phyloP scores from a whole-genome alignment of 768 basidiomycete genomes.

The Russula sp. region DNA sequence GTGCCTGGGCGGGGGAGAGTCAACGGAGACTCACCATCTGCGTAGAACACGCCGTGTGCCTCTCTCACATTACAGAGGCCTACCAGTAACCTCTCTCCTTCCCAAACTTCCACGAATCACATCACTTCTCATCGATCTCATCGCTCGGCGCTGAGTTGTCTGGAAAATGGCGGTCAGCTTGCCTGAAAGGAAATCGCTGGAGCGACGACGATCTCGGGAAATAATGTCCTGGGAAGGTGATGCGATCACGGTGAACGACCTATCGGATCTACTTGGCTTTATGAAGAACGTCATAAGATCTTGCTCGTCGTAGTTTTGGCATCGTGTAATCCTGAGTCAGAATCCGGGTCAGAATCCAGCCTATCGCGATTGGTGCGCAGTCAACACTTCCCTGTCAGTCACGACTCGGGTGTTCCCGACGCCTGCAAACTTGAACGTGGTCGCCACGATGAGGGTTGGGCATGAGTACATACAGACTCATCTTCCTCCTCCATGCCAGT shows the following conservation, averaged over 20 bases:
- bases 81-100: slow-evolving; percentile 30
- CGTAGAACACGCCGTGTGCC: too few relatives aligned
- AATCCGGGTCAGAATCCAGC: too few relatives aligned
- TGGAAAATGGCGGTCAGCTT: slow-evolving; percentile 32
- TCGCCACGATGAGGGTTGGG: too few relatives aligned
- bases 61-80: slow-evolving; percentile 20
- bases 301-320: slow-evolving; percentile 24
- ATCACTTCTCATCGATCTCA: slow-evolving; percentile 30
- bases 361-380: too few relatives aligned
- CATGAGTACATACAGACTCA: too few relatives aligned
- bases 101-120: slow-evolving; percentile 36
- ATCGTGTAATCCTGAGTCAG: slow-evolving; percentile 25
- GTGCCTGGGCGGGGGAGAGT: too few relatives aligned
- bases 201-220: slow-evolving; percentile 28
- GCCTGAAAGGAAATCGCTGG: slow-evolving; percentile 32
- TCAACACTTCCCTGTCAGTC: too few relatives aligned
- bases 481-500: too few relatives aligned
- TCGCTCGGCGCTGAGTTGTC: slow-evolving; percentile 9
- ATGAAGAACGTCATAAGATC: slow-evolving; percentile 28
- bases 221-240: slow-evolving; percentile 29
- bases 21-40: slow-evolving; percentile 28
- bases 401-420: too few relatives aligned
- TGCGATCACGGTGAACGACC: slow-evolving; percentile 19
- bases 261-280: slow-evolving; percentile 19
- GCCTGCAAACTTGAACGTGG: too few relatives aligned